A percentile compares a stretch with the other conserved stretches of the same genome.
phyloP scores from a whole-genome alignment of 192 early-diverging fungal genomes.

The Umbelopsis ramanniana region DNA sequence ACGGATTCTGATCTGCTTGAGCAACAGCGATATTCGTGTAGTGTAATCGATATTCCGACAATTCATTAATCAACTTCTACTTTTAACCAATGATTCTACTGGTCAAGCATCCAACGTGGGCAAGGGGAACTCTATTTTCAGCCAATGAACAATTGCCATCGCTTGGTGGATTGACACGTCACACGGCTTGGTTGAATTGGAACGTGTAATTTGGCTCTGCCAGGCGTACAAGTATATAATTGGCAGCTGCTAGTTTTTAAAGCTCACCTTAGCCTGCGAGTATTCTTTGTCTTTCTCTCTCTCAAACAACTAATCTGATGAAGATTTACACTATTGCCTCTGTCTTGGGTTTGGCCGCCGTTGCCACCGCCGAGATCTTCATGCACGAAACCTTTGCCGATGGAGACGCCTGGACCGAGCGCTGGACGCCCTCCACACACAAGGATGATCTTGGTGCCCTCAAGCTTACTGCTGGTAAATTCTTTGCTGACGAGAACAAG shows the following conservation, averaged over 20 bases:
- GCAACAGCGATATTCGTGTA: too few relatives aligned
- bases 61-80: too few relatives aligned
- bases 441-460: slow-evolving; percentile 77
- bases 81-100: not conserved
- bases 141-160: slow-evolving; percentile 18
- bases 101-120: not conserved
- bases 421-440: slow-evolving; percentile 72
- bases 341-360: slow-evolving; percentile 39
- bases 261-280: not conserved
- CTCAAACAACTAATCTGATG: slow-evolving; percentile 29
- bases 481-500: slow-evolving; percentile 70
- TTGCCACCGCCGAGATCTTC: slow-evolving; percentile 70
- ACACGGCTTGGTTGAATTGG: not conserved
- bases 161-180: slow-evolving; percentile 14
- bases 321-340: slow-evolving; percentile 46
- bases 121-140: slow-evolving; percentile 7
- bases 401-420: slow-evolving; percentile 58
- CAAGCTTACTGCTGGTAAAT: slow-evolving; percentile 74
- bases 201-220: not conserved
- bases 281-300: slow-evolving; percentile 24
- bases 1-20: too few relatives aligned
- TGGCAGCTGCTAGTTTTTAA: slow-evolving; percentile 11
- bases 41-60: too few relatives aligned
- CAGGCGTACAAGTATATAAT: not conserved
- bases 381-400: slow-evolving; percentile 86